Evolutionary conservation across 352 stramenopile genomes (phyloP), one percentile per base, ranked within the genome.

Genomic region (Globisporangium uncinulatum): DNA sequence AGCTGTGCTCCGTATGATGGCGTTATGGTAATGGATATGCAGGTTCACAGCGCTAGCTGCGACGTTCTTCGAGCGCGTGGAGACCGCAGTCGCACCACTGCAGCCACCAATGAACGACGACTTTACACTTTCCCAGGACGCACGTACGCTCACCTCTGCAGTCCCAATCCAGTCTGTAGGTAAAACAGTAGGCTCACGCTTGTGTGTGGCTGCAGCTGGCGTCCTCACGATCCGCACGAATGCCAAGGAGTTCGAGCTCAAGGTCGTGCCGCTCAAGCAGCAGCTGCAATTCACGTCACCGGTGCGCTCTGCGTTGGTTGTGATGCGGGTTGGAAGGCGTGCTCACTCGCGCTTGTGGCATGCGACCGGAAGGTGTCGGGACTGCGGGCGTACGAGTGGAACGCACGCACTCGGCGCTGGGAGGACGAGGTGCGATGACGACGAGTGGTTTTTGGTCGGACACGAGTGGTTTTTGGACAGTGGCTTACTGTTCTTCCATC

Each of bases 321-420:
- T 29, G 4, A 20, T 14, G 24, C 17, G 14, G 45, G 13, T 32
- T 15, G 49, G 10, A 8, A 39, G 34, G 34, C 34, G 10, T 13
- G 34, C 6, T 39, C 10, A 39, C 34, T 13, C 8, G 7, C 34
- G 34, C 10, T 39, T 39, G 34, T 39, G 34, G 6, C 7, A 2
- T 39, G 34, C 34, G 34, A 39, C 34, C 34, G 10, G 10, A 39
- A 93, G 83, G 79, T 93, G 50, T 91, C 83, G 29, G 83, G 83
- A 1, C 54, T 84, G 34, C 79, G 76, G 41, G 74, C 69, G 48
- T 93, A 93, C 55, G 71, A 84, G 50, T 93, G 80, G 80, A 93
- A 93, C 54, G 52, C 57, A 11, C 76, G 76, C 50, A 87, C 79
- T 1, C 68, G 76, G 39, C 69, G 83, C 52, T 93, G 83, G 83